A percentile compares a stretch with the other conserved stretches of the same genome.
Evolutionary conservation across 202 grass and related monocot species (phyloP).

Genomic region (Tripidium arundinaceum): DNA sequence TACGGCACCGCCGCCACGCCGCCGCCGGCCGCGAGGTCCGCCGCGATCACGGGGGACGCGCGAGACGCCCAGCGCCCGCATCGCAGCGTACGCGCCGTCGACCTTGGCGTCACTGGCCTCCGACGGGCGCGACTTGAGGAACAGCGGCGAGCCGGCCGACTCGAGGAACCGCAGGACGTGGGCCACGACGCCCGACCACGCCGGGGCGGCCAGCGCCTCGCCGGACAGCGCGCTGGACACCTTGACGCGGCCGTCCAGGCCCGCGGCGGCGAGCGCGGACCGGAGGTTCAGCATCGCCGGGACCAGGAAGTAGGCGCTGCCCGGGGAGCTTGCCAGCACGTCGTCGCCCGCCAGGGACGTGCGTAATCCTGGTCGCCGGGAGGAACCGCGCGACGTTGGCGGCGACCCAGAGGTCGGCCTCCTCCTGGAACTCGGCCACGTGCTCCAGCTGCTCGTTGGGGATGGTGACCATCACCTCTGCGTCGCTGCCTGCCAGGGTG

Average conservation of each 20-base stretch:
- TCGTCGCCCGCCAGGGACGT: slow-evolving; percentile 29
- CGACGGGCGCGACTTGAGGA: slow-evolving; percentile 18
- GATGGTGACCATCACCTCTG: slow-evolving; percentile 35
- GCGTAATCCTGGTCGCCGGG: slow-evolving; percentile 32
- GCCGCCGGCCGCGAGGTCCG: background rate
- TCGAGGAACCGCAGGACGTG: slow-evolving; percentile 29
- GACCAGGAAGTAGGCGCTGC: slow-evolving; percentile 21
- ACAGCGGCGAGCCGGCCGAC: slow-evolving; percentile 30
- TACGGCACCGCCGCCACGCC: background rate
- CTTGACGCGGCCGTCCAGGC: slow-evolving; percentile 32
- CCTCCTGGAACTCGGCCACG: slow-evolving; percentile 42
- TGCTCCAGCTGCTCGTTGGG: slow-evolving; percentile 43
- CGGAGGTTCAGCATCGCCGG: slow-evolving; percentile 44
- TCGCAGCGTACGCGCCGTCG: slow-evolving; percentile 30
- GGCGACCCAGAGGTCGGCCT: slow-evolving; percentile 37
- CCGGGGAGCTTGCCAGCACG: background rate
- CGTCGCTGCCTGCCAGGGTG: slow-evolving; percentile 12
- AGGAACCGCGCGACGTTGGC: slow-evolving; percentile 35
- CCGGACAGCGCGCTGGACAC: slow-evolving; percentile 34
- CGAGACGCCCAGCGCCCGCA: slow-evolving; percentile 27
- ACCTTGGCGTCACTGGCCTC: slow-evolving; percentile 17
- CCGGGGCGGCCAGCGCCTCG: background rate
- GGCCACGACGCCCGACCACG: background rate
- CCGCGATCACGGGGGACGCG: slow-evolving; percentile 35
- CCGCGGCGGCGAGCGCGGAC: slow-evolving; percentile 22